These are phyloP conservation scores for Boletellus emodensis DNA, from an alignment of 768 basidiomycete genomes.

Conservation along the genomic window DNA sequence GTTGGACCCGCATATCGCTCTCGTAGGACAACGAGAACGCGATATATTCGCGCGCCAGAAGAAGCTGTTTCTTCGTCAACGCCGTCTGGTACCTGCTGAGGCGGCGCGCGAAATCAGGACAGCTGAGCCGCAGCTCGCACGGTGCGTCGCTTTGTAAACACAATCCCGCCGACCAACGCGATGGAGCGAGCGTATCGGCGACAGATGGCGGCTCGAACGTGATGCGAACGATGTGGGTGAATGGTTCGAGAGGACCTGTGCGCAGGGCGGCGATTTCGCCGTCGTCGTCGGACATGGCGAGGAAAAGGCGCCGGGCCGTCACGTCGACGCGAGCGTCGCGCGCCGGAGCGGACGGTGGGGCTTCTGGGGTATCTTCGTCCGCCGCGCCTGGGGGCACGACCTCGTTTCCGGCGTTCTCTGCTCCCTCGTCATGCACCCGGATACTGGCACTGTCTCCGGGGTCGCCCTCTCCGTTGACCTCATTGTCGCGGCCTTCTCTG, in stretches of 20 bases:
- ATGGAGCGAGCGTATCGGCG: neutral
- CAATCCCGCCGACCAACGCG: neutral
- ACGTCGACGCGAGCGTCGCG: neutral
- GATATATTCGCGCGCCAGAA: neutral
- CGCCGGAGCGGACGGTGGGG: neutral
- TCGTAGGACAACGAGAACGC: neutral
- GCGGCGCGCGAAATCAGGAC: neutral
- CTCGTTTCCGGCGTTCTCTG: neutral
- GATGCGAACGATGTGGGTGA: constrained; percentile 3
- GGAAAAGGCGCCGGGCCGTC: neutral
- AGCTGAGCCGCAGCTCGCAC: neutral
- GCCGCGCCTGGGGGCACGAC: neutral
- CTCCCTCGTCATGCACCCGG: neutral
- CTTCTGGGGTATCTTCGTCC: neutral
- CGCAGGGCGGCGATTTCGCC: neutral
- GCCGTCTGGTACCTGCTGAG: neutral
- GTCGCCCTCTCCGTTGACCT: neutral
- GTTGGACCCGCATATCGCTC: neutral
- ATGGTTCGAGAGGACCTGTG: neutral
- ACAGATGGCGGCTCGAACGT: neutral
- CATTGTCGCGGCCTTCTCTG: neutral
- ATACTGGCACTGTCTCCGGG: too few species aligned
- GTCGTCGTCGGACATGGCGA: constrained; percentile 5
- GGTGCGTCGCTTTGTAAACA: neutral
- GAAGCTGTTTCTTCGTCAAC: neutral